Percentiles rank a stretch among this genome's conserved stretches.
phyloP scores from a whole-genome alignment of 2,329 filamentous ascomycete species.

The Penicillium sclerotiorum region DNA sequence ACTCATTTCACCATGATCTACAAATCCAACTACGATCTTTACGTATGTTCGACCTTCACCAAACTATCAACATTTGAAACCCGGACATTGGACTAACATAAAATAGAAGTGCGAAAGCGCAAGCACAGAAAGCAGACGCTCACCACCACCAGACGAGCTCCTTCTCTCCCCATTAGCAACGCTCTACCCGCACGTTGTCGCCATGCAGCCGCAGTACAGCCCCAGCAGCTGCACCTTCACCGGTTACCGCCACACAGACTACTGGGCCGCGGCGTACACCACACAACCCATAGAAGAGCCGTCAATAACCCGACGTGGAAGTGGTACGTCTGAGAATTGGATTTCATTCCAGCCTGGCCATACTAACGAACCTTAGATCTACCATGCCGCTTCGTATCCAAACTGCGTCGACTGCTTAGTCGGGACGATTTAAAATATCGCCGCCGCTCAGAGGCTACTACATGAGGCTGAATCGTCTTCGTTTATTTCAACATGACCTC shows the following conservation, averaged over 20 bases:
- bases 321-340: slow-evolving; percentile 25
- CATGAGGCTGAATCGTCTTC: slow-evolving; percentile 15
- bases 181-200: slow-evolving; percentile 42
- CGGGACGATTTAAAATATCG: slow-evolving; percentile 35
- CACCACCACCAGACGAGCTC: slow-evolving; percentile 28
- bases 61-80: background rate
- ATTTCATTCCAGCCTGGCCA: slow-evolving; percentile 3
- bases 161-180: slow-evolving; percentile 35
- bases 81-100: slow-evolving; percentile 8
- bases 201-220: slow-evolving; percentile 38
- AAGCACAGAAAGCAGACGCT: slow-evolving; percentile 31
- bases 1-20: slow-evolving; percentile 32
- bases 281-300: slow-evolving; percentile 27
- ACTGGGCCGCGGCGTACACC: slow-evolving; percentile 37
- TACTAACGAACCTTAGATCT: slow-evolving; percentile 27
- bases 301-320: slow-evolving; percentile 23
- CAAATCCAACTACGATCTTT: slow-evolving; percentile 44
- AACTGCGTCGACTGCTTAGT: slow-evolving; percentile 35
- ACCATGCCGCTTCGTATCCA: slow-evolving; percentile 33
- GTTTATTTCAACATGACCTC: background rate
- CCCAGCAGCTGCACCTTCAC: slow-evolving; percentile 31
- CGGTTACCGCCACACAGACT: slow-evolving; percentile 32
- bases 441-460: slow-evolving; percentile 20
- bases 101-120: slow-evolving; percentile 27
- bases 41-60: slow-evolving; percentile 30